Percentiles rank a stretch among this genome's conserved stretches.
These are phyloP conservation scores for Aspergillus terreus DNA, from an alignment of 2,329 filamentous ascomycete species.

Conservation along the genomic window DNA sequence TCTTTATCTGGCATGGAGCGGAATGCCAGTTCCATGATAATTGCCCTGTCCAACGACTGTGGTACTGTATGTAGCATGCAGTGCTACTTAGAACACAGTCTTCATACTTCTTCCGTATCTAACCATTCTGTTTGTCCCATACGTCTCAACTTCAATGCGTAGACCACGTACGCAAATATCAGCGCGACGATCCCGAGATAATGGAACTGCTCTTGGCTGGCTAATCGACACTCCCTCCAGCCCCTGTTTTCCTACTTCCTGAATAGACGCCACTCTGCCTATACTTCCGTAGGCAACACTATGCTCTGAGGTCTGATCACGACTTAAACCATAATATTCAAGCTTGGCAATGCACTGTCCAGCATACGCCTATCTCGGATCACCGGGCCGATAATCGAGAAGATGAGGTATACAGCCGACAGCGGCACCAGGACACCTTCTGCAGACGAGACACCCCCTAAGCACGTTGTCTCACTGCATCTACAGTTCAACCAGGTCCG, in stretches of 20 bases:
- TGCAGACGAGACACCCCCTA: slow-evolving; percentile 19
- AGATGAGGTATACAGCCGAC: slow-evolving; percentile 21
- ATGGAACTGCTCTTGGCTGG: too few relatives aligned
- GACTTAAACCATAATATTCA: slow-evolving; percentile 37
- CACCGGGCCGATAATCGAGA: slow-evolving; percentile 20
- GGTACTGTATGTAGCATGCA: too few relatives aligned
- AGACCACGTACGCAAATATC: too few relatives aligned
- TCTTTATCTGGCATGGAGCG: too few relatives aligned
- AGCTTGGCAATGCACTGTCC: slow-evolving; percentile 20
- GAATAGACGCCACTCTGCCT: slow-evolving; percentile 25
- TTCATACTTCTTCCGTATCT: too few relatives aligned
- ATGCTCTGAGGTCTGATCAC: slow-evolving; percentile 38
- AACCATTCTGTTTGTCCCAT: too few relatives aligned
- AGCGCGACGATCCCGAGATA: too few relatives aligned
- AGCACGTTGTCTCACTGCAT: slow-evolving; percentile 27
- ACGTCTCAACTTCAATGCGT: too few relatives aligned
- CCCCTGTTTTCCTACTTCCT: slow-evolving; percentile 24
- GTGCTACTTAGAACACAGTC: too few relatives aligned
- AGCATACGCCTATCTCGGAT: slow-evolving; percentile 30
- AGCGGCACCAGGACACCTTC: slow-evolving; percentile 21
- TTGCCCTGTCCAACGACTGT: too few relatives aligned
- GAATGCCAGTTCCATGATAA: too few relatives aligned
- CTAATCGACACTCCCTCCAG: too few relatives aligned
- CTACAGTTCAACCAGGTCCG: slow-evolving; percentile 31
- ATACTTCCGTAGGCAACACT: slow-evolving; percentile 29